These are phyloP conservation scores for Sarocladium oryzae DNA, from an alignment of 2,329 filamentous ascomycete genomes.

Conservation along the genomic window DNA sequence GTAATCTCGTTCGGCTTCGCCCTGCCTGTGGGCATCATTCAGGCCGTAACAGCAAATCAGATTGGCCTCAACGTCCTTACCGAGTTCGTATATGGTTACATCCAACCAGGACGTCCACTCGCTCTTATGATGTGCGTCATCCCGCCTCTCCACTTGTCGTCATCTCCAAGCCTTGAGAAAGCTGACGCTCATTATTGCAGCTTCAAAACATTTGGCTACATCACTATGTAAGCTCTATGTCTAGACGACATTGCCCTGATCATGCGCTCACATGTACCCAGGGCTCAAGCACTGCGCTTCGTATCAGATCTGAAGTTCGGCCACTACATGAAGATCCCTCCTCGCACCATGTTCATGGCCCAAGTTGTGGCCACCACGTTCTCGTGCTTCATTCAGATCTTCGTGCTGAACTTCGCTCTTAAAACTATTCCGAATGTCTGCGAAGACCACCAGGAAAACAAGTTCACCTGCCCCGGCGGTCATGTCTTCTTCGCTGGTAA, in stretches of 20 bases:
- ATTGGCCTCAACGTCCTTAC: slow-evolving; percentile 69
- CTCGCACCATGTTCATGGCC: slow-evolving; percentile 58
- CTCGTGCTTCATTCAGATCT: slow-evolving; percentile 60
- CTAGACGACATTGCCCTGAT: background rate
- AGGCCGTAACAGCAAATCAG: slow-evolving; percentile 64
- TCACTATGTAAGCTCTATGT: slow-evolving; percentile 41
- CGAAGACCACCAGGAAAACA: slow-evolving; percentile 45
- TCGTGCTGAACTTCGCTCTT: slow-evolving; percentile 57
- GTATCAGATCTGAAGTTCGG: slow-evolving; percentile 62
- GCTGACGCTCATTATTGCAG: slow-evolving; percentile 23
- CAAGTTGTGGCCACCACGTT: slow-evolving; percentile 61
- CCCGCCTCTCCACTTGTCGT: background rate
- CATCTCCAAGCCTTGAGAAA: background rate
- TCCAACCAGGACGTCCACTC: slow-evolving; percentile 64
- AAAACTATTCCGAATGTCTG: slow-evolving; percentile 59
- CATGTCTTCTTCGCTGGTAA: slow-evolving; percentile 57
- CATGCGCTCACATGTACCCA: background rate
- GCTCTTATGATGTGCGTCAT: slow-evolving; percentile 63
- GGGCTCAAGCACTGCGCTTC: slow-evolving; percentile 54
- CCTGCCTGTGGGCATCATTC: slow-evolving; percentile 62
- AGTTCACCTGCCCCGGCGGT: slow-evolving; percentile 58
- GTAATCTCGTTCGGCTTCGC: slow-evolving; percentile 57
- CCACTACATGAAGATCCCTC: slow-evolving; percentile 68
- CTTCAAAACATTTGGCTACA: slow-evolving; percentile 58
- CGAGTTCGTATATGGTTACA: slow-evolving; percentile 69